phyloP scores from a whole-genome alignment of 345 rosid species.

The Populus ilicifolia region DNA sequence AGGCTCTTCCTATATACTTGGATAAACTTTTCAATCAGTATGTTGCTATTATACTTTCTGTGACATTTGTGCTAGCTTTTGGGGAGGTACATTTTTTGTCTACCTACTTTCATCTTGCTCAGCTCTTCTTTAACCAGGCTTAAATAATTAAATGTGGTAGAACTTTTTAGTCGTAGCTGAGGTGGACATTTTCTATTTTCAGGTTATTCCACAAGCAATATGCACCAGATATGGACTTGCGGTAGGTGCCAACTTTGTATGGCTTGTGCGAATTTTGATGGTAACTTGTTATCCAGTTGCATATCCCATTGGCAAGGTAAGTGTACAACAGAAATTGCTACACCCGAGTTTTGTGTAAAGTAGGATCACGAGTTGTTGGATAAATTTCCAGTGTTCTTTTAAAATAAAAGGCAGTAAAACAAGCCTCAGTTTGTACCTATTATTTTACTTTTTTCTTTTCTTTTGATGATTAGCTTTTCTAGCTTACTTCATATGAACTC shows the following conservation, averaged over 20 bases:
- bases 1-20: conserved; percentile 94
- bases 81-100: conserved; percentile 69
- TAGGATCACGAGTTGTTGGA: neutral
- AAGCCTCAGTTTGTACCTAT: neutral
- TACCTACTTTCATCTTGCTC: neutral
- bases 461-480: neutral
- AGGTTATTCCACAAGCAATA: conserved; percentile 98
- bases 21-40: conserved; percentile 91
- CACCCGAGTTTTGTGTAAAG: neutral
- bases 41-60: conserved; percentile 81
- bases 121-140: neutral
- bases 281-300: conserved; percentile 78
- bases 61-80: conserved; percentile 79
- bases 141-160: neutral
- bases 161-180: neutral
- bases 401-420: neutral
- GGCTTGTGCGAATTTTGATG: conserved; percentile 87
- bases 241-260: conserved; percentile 78
- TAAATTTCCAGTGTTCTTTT: neutral
- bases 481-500: neutral
- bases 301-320: conserved; percentile 90
- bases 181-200: conserved; percentile 1
- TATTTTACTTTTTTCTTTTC: neutral
- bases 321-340: neutral
- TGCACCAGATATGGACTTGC: conserved; percentile 94